phyloP scores from a whole-genome alignment of 495 filamentous ascomycete genomes.

The Penicillium subrubescens region DNA sequence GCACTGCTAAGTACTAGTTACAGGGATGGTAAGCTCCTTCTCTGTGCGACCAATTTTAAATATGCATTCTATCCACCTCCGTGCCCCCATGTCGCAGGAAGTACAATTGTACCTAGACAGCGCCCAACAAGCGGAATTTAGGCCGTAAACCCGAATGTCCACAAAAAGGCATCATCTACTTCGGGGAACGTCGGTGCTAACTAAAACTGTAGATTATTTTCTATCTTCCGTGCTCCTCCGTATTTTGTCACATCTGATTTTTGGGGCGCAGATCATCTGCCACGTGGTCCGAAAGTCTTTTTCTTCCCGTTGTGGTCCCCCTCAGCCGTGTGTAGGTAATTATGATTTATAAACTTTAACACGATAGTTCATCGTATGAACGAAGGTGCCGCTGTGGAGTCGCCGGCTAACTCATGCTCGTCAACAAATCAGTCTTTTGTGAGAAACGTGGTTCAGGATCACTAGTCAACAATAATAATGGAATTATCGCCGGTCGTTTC shows the following conservation, averaged over 20 bases:
- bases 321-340: neutral
- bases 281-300: slow-evolving; percentile 11
- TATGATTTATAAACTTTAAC: neutral
- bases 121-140: neutral
- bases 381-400: neutral
- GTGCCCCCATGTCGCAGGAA: neutral
- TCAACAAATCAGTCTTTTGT: neutral
- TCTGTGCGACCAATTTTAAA: neutral
- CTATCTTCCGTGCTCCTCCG: neutral
- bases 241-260: slow-evolving; percentile 3
- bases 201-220: neutral
- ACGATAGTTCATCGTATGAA: neutral
- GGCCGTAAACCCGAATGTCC: neutral
- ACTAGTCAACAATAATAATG: neutral
- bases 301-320: slow-evolving; percentile 10
- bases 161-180: neutral
- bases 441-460: neutral
- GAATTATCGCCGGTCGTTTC: neutral
- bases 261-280: slow-evolving; percentile 17
- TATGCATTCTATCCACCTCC: neutral
- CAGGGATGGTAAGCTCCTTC: neutral
- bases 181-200: neutral
- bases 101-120: neutral
- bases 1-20: slow-evolving; percentile 6
- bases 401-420: neutral